Conservation (phyloP, 148 eudicot species). For the Bassia scoparia region DNA sequence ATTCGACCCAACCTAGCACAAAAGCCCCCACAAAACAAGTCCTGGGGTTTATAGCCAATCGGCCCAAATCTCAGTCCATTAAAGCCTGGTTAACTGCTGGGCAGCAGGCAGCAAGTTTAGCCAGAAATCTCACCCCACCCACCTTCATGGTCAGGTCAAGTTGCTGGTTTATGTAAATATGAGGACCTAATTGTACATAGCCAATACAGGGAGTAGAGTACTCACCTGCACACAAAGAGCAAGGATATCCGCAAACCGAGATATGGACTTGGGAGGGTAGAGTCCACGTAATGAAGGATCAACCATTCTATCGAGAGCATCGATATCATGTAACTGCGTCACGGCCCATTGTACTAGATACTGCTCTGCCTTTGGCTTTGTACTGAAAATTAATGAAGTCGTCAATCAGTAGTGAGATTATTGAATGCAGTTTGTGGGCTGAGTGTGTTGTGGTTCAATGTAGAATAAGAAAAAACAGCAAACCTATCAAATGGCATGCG, state of each 20-base stretch:
- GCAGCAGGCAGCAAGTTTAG: too few relatives aligned
- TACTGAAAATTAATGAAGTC: constrained; percentile 25
- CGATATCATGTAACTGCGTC: constrained; percentile 62
- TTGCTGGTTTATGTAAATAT: too few relatives aligned
- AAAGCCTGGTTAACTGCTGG: too few relatives aligned
- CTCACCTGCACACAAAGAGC: constrained; percentile 63
- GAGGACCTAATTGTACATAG: too few relatives aligned
- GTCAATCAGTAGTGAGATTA: background rate
- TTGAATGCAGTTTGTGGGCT: background rate
- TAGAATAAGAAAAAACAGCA: constrained; percentile 4
- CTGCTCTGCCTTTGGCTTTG: constrained; percentile 52
- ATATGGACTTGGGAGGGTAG: constrained; percentile 61
- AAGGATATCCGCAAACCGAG: constrained; percentile 58
- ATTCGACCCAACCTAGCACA: too few relatives aligned
- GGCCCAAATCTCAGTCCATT: too few relatives aligned
- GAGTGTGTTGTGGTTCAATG: background rate
- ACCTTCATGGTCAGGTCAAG: too few relatives aligned
- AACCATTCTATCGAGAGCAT: constrained; percentile 57
- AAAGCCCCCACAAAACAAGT: too few relatives aligned
- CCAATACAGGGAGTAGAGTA: too few relatives aligned
- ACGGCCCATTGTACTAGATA: constrained; percentile 60
- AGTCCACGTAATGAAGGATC: constrained; percentile 65
- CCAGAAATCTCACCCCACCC: too few relatives aligned
- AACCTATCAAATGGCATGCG: constrained; percentile 72
- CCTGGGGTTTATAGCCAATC: too few relatives aligned